These are phyloP conservation scores for Juncus inflexus DNA, from an alignment of 176 grass and related monocot species.

Conservation along the genomic window DNA sequence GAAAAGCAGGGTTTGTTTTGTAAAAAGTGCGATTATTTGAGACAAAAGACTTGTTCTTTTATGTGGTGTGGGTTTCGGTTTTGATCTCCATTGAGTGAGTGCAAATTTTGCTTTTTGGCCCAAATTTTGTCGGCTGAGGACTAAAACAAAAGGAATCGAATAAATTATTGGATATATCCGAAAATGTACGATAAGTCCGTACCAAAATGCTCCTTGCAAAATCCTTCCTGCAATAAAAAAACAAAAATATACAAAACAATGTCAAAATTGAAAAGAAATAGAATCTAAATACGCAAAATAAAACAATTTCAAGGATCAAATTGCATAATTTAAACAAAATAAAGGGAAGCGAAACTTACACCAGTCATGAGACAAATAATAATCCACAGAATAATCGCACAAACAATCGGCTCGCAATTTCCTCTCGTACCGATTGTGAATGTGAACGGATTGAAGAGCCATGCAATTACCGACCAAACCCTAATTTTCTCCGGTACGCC, in stretches of 20 bases:
- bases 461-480: constrained; percentile 61
- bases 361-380: constrained; percentile 89
- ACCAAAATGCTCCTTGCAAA: constrained; percentile 86
- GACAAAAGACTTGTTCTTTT: constrained; percentile 23
- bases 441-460: constrained; percentile 92
- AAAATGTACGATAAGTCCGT: constrained; percentile 89
- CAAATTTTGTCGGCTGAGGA: constrained; percentile 49
- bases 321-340: background rate
- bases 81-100: constrained; percentile 48
- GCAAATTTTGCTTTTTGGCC: constrained; percentile 33
- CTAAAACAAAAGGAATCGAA: constrained; percentile 66
- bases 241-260: constrained; percentile 1
- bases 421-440: constrained; percentile 94
- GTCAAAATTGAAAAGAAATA: constrained; percentile 9
- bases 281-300: background rate
- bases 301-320: too few relatives aligned
- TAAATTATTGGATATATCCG: constrained; percentile 96
- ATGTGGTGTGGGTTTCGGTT: constrained; percentile 27
- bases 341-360: constrained; percentile 43
- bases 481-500: constrained; percentile 53
- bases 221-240: constrained; percentile 57
- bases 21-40: constrained; percentile 46
- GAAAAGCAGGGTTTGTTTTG: constrained; percentile 55
- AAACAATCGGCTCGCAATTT: constrained; percentile 87
- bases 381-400: constrained; percentile 79